These are phyloP conservation scores for Tricholoma bakamatsutake DNA, from an alignment of 768 basidiomycete species.

Conservation along the genomic window DNA sequence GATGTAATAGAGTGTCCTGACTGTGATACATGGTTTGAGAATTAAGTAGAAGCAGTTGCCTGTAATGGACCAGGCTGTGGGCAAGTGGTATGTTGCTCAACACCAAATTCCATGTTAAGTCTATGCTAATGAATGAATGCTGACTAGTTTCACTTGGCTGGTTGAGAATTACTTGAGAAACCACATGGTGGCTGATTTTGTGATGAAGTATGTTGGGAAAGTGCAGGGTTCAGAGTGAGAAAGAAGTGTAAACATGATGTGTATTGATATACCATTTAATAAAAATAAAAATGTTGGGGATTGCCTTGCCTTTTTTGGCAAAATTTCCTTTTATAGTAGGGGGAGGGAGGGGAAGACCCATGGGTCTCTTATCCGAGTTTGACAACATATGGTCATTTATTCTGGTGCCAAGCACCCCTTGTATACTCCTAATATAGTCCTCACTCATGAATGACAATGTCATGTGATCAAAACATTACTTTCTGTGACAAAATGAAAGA, in stretches of 20 bases:
- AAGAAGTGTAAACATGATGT: neutral
- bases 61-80: neutral
- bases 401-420: neutral
- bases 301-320: neutral
- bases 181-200: neutral
- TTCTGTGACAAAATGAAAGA: no score
- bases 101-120: neutral
- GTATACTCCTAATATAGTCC: no score
- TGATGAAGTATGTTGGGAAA: neutral
- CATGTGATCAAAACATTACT: no score
- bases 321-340: no score
- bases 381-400: neutral
- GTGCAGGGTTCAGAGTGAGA: neutral
- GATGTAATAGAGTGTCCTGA: neutral
- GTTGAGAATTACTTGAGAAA: neutral
- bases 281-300: neutral
- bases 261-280: neutral
- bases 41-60: neutral
- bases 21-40: neutral
- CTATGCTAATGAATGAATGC: neutral
- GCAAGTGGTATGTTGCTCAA: neutral
- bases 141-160: neutral
- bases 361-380: neutral
- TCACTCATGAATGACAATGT: no score
- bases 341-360: neutral